Percentiles rank a stretch among this genome's conserved stretches.
These are phyloP conservation scores for Colletotrichum sp. DNA, from an alignment of 2,329 filamentous ascomycete genomes.

Conservation along the genomic window DNA sequence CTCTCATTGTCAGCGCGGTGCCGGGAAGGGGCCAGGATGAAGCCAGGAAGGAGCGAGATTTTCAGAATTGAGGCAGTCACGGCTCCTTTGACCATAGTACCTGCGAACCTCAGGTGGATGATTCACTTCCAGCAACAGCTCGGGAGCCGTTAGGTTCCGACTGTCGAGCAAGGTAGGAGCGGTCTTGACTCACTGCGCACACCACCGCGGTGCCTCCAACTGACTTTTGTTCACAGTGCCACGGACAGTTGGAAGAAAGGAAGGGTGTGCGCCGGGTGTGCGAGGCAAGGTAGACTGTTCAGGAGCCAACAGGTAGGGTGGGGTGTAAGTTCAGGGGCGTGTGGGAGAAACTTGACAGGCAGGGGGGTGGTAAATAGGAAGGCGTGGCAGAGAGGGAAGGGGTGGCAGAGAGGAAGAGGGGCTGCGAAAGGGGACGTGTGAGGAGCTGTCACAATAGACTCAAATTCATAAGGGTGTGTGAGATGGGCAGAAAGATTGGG, in stretches of 20 bases:
- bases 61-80: background rate
- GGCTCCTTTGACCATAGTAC: background rate
- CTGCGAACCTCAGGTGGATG: background rate
- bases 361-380: background rate
- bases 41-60: background rate
- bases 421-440: background rate
- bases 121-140: background rate
- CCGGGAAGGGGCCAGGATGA: background rate
- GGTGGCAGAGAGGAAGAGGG: background rate
- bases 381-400: no score
- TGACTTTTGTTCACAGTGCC: background rate
- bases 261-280: background rate
- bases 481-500: background rate
- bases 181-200: background rate
- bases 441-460: background rate
- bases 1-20: background rate
- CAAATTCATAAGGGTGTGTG: background rate
- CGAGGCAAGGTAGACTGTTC: background rate
- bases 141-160: background rate
- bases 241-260: background rate
- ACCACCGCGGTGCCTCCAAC: background rate
- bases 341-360: background rate
- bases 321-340: background rate
- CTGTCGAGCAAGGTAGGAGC: background rate
- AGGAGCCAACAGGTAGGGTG: background rate